Percentiles rank a stretch among this genome's conserved stretches.
These are phyloP conservation scores for Taphrina betulina DNA, from an alignment of 1,139 yeast species.

Conservation along the genomic window DNA sequence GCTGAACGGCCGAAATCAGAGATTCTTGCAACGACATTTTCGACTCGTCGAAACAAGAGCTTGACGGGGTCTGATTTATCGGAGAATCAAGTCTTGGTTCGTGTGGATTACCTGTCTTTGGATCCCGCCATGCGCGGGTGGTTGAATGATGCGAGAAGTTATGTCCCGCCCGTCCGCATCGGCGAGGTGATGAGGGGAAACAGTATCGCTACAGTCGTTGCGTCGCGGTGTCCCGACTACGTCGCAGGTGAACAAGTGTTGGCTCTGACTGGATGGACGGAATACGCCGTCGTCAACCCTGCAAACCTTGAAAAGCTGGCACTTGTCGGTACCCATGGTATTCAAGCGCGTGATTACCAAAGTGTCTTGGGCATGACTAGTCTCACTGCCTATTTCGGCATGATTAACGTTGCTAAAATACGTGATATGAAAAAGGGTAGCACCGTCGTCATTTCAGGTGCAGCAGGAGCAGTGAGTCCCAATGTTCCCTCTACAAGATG, in stretches of 20 bases:
- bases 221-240: slow-evolving; percentile 48
- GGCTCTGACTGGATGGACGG: slow-evolving; percentile 49
- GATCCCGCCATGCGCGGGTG: slow-evolving; percentile 69
- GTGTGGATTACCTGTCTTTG: slow-evolving; percentile 56
- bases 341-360: slow-evolving; percentile 43
- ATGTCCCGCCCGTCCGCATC: slow-evolving; percentile 51
- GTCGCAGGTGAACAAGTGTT: slow-evolving; percentile 51
- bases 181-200: slow-evolving; percentile 55
- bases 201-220: slow-evolving; percentile 54
- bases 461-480: slow-evolving; percentile 72
- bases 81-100: slow-evolving; percentile 52
- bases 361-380: slow-evolving; percentile 59
- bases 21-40: slow-evolving; percentile 33
- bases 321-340: slow-evolving; percentile 33
- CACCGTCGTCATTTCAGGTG: slow-evolving; percentile 59
- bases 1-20: slow-evolving; percentile 33
- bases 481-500: too few species aligned
- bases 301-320: slow-evolving; percentile 34
- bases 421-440: slow-evolving; percentile 38
- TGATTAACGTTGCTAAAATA: slow-evolving; percentile 44
- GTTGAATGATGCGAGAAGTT: slow-evolving; percentile 53
- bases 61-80: slow-evolving; percentile 40
- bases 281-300: slow-evolving; percentile 45
- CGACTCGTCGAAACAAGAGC: slow-evolving; percentile 35
- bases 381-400: slow-evolving; percentile 62